Conservation (phyloP, 2,329 filamentous ascomycete species). For the Talaromyces sp. region DNA sequence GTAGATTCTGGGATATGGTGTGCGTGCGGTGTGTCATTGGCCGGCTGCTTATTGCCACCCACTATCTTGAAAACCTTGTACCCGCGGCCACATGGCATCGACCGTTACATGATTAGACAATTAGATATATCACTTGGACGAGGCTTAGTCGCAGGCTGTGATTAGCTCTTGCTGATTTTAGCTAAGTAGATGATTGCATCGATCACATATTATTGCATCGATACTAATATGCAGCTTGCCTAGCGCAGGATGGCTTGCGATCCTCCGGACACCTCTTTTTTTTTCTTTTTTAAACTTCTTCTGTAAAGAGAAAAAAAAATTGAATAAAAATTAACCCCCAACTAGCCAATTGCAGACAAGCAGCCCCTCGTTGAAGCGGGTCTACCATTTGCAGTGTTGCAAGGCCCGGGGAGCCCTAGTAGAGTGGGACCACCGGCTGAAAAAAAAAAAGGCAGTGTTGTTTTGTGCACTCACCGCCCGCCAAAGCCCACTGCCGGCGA, state of each 20-base stretch:
- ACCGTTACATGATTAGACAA: neutral
- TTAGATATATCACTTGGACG: neutral
- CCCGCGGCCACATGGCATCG: neutral
- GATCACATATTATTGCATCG: neutral
- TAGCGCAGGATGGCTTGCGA: neutral
- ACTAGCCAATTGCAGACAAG: neutral
- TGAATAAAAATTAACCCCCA: neutral
- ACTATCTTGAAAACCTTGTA: neutral
- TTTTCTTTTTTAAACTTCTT: neutral
- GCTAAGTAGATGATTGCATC: neutral
- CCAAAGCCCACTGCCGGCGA: slow-evolving; percentile 1
- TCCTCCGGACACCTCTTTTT: neutral
- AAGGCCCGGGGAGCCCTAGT: neutral
- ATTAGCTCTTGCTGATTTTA: neutral
- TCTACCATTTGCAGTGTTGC: neutral
- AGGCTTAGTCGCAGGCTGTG: neutral
- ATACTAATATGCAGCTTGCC: neutral
- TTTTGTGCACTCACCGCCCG: slow-evolving; percentile 1
- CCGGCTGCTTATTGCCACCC: slow-evolving; percentile 1
- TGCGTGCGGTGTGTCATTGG: neutral
- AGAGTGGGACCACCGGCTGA: neutral
- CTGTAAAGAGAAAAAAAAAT: neutral
- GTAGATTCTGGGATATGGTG: neutral
- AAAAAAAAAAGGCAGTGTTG: neutral
- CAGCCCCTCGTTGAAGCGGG: neutral